Conservation (phyloP, 192 early-diverging fungal species). For the Backusella australiensis region DNA sequence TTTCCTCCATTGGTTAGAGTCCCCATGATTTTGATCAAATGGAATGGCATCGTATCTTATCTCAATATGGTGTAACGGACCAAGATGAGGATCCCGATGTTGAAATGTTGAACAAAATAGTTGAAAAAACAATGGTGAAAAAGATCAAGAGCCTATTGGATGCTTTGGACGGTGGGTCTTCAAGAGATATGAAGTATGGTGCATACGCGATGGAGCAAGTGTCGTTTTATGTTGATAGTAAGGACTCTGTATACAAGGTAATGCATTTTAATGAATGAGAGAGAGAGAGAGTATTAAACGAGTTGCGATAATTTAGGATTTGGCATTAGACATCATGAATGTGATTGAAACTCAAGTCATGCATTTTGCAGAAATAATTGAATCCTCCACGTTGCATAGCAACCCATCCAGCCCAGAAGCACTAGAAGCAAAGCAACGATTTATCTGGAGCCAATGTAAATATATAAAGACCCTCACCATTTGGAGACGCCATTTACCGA, state of each 20-base stretch:
- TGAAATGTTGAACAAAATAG: slow-evolving; percentile 34
- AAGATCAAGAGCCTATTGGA: slow-evolving; percentile 24
- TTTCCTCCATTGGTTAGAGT: slow-evolving; percentile 2
- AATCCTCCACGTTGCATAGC: neutral
- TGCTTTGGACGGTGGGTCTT: slow-evolving; percentile 22
- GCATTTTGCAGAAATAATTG: slow-evolving; percentile 24
- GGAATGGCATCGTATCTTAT: slow-evolving; percentile 36
- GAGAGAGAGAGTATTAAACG: no score
- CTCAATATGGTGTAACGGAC: slow-evolving; percentile 20
- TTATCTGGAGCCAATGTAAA: slow-evolving; percentile 32
- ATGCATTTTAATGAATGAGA: neutral
- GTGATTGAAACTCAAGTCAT: slow-evolving; percentile 15
- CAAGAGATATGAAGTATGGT: slow-evolving; percentile 22
- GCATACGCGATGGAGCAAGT: slow-evolving; percentile 31
- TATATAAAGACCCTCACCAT: slow-evolving; percentile 11
- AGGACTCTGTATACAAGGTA: slow-evolving; percentile 29
- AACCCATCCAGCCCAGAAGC: neutral
- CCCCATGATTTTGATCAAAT: slow-evolving; percentile 34
- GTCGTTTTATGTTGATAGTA: slow-evolving; percentile 34
- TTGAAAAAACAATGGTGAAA: slow-evolving; percentile 31
- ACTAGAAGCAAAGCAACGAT: slow-evolving; percentile 18
- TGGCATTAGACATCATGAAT: slow-evolving; percentile 8
- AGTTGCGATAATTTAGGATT: neutral
- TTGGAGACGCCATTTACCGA: slow-evolving; percentile 21
- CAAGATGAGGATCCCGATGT: slow-evolving; percentile 34